These are phyloP conservation scores for Trypanosoma scelopori DNA, from an alignment of 208 protist species.

Conservation along the genomic window DNA sequence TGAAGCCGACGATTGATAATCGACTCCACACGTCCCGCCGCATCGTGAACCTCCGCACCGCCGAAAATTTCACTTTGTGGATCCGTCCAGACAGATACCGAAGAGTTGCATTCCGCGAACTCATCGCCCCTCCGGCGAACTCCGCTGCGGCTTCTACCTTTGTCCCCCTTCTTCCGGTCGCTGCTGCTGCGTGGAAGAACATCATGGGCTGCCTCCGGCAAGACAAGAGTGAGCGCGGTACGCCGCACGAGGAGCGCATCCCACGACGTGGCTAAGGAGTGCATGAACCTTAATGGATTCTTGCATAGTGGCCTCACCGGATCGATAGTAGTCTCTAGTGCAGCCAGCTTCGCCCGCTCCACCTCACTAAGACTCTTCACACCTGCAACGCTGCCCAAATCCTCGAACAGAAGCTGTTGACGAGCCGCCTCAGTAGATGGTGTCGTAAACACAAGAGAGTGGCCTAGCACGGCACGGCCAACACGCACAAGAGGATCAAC, in stretches of 20 bases:
- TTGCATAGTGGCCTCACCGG: slow-evolving; percentile 45
- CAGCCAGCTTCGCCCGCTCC: slow-evolving; percentile 30
- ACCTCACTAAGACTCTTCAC: slow-evolving; percentile 22
- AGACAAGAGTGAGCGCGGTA: slow-evolving; percentile 52
- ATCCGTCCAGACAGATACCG: slow-evolving; percentile 18
- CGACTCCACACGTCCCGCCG: slow-evolving; percentile 34
- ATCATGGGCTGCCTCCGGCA: slow-evolving; percentile 56
- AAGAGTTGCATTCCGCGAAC: neutral
- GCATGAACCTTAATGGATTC: slow-evolving; percentile 51
- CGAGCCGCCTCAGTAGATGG: slow-evolving; percentile 47
- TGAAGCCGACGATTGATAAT: slow-evolving; percentile 49
- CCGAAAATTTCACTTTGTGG: slow-evolving; percentile 23
- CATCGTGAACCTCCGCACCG: slow-evolving; percentile 1
- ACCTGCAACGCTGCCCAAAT: slow-evolving; percentile 16
- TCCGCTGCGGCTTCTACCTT: neutral
- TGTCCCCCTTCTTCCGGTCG: neutral
- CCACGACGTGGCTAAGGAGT: slow-evolving; percentile 45
- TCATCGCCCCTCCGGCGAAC: neutral
- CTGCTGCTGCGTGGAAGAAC: slow-evolving; percentile 44
- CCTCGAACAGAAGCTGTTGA: slow-evolving; percentile 31
- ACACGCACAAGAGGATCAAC: slow-evolving; percentile 47
- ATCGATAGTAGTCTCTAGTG: slow-evolving; percentile 38
- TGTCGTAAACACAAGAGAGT: slow-evolving; percentile 54
- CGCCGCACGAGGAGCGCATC: slow-evolving; percentile 58
- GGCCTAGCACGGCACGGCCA: slow-evolving; percentile 43